These are phyloP conservation scores for Purpureocillium lavendulum DNA, from an alignment of 2,329 filamentous ascomycete genomes.

Conservation along the genomic window DNA sequence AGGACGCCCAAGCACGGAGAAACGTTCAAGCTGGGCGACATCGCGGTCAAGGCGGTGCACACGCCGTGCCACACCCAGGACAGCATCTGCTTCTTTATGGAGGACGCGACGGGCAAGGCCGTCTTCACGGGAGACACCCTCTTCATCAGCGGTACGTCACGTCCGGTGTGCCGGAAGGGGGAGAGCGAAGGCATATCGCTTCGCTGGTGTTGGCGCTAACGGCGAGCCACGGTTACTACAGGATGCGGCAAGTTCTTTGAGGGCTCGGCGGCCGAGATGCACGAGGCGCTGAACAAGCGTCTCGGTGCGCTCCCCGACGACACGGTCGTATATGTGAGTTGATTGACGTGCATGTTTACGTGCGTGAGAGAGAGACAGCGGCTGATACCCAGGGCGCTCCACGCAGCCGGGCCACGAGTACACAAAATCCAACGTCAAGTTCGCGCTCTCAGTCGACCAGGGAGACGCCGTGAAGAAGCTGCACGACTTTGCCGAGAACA, in stretches of 20 bases:
- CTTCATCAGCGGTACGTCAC: constrained; percentile 69
- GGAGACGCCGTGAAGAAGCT: constrained; percentile 71
- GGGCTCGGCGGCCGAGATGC: constrained; percentile 82
- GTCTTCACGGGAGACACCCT: constrained; percentile 96
- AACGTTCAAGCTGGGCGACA: constrained; percentile 73
- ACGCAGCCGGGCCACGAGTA: constrained; percentile 87
- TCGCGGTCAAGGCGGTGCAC: constrained; percentile 79
- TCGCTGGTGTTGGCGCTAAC: no score
- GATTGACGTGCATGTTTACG: constrained; percentile 6
- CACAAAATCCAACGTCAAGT: constrained; percentile 93
- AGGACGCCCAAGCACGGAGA: constrained; percentile 67
- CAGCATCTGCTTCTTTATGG: constrained; percentile 90
- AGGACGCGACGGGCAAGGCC: constrained; percentile 66
- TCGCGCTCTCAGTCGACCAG: constrained; percentile 67
- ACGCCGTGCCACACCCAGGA: constrained; percentile 98
- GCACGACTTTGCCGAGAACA: constrained; percentile 65
- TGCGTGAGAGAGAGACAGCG: not conserved
- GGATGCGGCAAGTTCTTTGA: constrained; percentile 97
- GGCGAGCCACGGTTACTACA: no score
- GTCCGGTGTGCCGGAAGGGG: no score
- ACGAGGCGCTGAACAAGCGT: constrained; percentile 82
- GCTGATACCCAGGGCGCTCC: no score
- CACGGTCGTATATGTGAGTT: constrained; percentile 77
- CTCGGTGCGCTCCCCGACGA: constrained; percentile 77
- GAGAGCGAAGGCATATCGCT: no score